These are phyloP conservation scores for Ascocoryne sarcoides DNA, from an alignment of 2,329 filamentous ascomycete species.

Conservation along the genomic window DNA sequence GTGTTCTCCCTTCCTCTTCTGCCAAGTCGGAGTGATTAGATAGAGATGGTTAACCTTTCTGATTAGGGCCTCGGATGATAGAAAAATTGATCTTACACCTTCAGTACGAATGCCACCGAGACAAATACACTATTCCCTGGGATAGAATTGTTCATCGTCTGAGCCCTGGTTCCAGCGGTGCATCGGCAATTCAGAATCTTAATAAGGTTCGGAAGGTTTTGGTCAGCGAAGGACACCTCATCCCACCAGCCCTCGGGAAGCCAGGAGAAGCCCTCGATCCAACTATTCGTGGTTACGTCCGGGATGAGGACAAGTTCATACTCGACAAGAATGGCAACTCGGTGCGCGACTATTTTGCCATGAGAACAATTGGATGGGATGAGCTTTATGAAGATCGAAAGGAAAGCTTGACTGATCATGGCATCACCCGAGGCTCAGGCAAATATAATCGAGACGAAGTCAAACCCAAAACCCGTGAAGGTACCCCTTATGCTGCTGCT, in stretches of 20 bases:
- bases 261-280: constrained; percentile 3
- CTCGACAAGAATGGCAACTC: too few relatives aligned
- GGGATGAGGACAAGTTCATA: constrained; percentile 11
- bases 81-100: constrained; percentile 37
- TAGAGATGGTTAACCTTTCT: not conserved
- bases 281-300: constrained; percentile 19
- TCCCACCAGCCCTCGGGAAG: constrained; percentile 23
- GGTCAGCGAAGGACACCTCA: constrained; percentile 23
- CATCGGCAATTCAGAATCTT: constrained; percentile 17
- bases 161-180: constrained; percentile 18
- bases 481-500: too few relatives aligned
- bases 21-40: not conserved
- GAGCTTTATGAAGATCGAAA: constrained; percentile 17
- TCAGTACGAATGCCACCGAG: constrained; percentile 31
- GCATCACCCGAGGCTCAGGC: constrained; percentile 22
- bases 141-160: constrained; percentile 21
- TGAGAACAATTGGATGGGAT: constrained; percentile 14
- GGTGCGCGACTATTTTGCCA: not conserved
- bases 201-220: constrained; percentile 20
- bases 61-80: constrained; percentile 36
- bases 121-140: constrained; percentile 19
- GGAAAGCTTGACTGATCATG: constrained; percentile 13
- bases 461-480: too few relatives aligned
- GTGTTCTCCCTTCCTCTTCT: not conserved
- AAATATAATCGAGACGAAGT: constrained; percentile 18